Conservation (phyloP, 768 basidiomycete genomes). For the Amanita pseudoporphyria region DNA sequence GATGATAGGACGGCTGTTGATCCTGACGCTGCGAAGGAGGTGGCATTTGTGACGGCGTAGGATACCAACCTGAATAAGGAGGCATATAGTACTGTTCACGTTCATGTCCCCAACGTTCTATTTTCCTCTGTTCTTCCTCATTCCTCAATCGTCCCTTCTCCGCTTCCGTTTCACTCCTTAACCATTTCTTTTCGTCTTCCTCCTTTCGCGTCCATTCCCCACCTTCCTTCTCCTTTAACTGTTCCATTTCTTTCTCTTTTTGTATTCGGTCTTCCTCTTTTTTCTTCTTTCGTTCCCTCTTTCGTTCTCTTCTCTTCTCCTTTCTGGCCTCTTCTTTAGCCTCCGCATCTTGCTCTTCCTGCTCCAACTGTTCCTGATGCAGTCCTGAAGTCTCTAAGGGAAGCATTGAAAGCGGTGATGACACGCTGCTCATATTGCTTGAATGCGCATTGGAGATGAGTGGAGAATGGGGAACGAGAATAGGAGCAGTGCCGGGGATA, state of each 20-base stretch:
- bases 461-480: slow-evolving; percentile 31
- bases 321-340: slow-evolving; percentile 10
- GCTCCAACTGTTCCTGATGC: slow-evolving; percentile 24
- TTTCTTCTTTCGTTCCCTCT: slow-evolving; percentile 46
- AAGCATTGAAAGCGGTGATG: slow-evolving; percentile 64
- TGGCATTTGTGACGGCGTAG: slow-evolving; percentile 26
- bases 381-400: slow-evolving; percentile 55
- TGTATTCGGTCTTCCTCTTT: slow-evolving; percentile 29
- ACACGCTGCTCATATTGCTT: slow-evolving; percentile 35
- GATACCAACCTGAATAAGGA: slow-evolving; percentile 27
- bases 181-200: slow-evolving; percentile 21
- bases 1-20: slow-evolving; percentile 39
- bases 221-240: slow-evolving; percentile 21
- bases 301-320: slow-evolving; percentile 18
- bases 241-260: slow-evolving; percentile 18
- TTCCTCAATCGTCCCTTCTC: slow-evolving; percentile 16
- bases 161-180: slow-evolving; percentile 14
- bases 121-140: slow-evolving; percentile 22
- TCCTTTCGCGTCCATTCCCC: slow-evolving; percentile 23
- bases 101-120: slow-evolving; percentile 23
- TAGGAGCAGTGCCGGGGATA: slow-evolving; percentile 47
- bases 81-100: slow-evolving; percentile 35
- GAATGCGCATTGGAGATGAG: slow-evolving; percentile 39
- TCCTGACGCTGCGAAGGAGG: slow-evolving; percentile 17
- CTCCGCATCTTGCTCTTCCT: slow-evolving; percentile 23